Conservation (phyloP, 257 asterid species). For the Gentiana macrophylla region DNA sequence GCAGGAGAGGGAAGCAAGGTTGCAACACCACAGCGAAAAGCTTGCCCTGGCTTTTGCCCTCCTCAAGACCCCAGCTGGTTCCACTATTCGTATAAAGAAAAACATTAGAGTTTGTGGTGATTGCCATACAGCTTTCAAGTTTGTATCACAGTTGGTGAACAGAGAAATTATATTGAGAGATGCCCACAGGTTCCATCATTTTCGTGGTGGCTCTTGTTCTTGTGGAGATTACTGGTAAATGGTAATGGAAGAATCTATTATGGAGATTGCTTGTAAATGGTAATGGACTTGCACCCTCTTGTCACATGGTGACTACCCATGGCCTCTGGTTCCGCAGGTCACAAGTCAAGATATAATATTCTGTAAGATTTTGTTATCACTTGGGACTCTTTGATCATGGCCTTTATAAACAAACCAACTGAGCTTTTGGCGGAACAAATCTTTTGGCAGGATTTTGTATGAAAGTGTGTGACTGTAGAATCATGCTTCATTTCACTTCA, state of each 20-base stretch:
- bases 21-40: constrained; percentile 71
- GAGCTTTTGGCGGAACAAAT: too few relatives aligned
- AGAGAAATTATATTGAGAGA: constrained; percentile 72
- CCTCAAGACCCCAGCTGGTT: constrained; percentile 36
- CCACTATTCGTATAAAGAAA: constrained; percentile 59
- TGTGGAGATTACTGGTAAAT: constrained; percentile 78
- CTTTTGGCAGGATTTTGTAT: too few relatives aligned
- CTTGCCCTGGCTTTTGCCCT: constrained; percentile 78
- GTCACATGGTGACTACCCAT: too few relatives aligned
- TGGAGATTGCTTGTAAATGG: background rate
- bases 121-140: constrained; percentile 64
- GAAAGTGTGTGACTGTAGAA: too few relatives aligned
- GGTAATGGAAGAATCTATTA: too few relatives aligned
- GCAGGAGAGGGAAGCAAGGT: constrained; percentile 57
- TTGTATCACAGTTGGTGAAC: constrained; percentile 44
- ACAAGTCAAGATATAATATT: too few relatives aligned
- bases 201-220: constrained; percentile 57
- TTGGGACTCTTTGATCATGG: too few relatives aligned
- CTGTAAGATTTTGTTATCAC: too few relatives aligned
- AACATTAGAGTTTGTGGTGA: constrained; percentile 85
- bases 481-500: too few relatives aligned
- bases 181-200: constrained; percentile 72
- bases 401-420: too few relatives aligned
- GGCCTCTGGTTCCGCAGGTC: too few relatives aligned
- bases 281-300: too few relatives aligned